A percentile compares a stretch with the other conserved stretches of the same genome.
These are phyloP conservation scores for Entoloma clypeatum DNA, from an alignment of 1,284 basidiomycete species.

Conservation along the genomic window DNA sequence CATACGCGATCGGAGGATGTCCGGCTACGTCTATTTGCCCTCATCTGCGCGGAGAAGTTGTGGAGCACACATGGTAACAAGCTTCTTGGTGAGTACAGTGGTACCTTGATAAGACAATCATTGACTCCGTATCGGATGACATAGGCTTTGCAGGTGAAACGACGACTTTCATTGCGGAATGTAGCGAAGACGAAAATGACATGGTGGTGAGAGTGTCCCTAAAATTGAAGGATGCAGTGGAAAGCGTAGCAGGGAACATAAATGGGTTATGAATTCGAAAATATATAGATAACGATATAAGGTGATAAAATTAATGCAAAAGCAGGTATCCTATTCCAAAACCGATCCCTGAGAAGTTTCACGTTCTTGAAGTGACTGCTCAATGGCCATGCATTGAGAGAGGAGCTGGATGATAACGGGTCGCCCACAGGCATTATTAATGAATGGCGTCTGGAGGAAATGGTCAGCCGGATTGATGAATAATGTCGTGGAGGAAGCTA, in stretches of 20 bases:
- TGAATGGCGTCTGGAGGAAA: constrained; percentile 49
- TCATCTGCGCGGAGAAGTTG: constrained; percentile 65
- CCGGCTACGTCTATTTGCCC: constrained; percentile 62
- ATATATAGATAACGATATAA: constrained; percentile 18
- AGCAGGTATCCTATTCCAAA: constrained; percentile 17
- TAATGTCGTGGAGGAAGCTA: constrained; percentile 22
- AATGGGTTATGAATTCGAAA: constrained; percentile 41
- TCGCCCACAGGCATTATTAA: constrained; percentile 65
- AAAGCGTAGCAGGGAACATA: constrained; percentile 66
- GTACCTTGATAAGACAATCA: not conserved
- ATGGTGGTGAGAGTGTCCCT: constrained; percentile 65
- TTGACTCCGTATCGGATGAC: constrained; percentile 2
- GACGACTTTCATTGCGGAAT: constrained; percentile 79
- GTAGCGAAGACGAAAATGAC: constrained; percentile 80
- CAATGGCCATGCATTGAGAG: constrained; percentile 62
- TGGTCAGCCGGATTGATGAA: constrained; percentile 5
- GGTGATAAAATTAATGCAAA: constrained; percentile 18
- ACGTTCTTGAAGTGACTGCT: constrained; percentile 45
- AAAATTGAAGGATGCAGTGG: constrained; percentile 62
- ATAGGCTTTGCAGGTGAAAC: constrained; percentile 73
- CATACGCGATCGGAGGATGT: constrained; percentile 80
- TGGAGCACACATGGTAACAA: constrained; percentile 80
- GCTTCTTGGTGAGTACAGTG: constrained; percentile 52
- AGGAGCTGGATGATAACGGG: constrained; percentile 62
- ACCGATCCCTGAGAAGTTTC: constrained; percentile 18